Evolutionary conservation across 345 rosid genomes (phyloP), one percentile per base, ranked within the genome.

Genomic region (Eutrema yunnanense): DNA sequence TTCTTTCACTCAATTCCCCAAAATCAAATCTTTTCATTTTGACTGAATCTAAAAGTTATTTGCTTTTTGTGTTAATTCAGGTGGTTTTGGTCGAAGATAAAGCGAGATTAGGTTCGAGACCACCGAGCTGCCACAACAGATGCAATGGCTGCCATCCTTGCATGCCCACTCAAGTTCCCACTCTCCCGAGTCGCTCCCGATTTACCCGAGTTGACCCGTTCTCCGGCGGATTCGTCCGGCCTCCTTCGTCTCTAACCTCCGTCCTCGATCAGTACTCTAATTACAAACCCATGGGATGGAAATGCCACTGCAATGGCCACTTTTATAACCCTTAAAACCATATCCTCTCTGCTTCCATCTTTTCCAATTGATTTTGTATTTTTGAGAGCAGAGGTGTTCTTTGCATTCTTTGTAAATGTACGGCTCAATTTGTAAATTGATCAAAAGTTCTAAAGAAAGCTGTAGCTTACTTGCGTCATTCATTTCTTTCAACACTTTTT

Each of bases 221-320:
- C 78, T 6, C 79, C 78, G 40, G 77, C 72, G 8, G 73, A 1
- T 70, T 70, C 4, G 69, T 72, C 14, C 48, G 65, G 5, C 73
- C 78, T 13, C 78, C 77, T 52, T 72, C 73, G 0, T 77, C 81
- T 7, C n/a, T 66, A 38, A 22, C 59, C 56, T 52, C 71, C 34
- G 74, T 73, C 1, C 79, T 81, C 26, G 85, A 84, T 43, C 80
- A 86, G 80, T 89, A 86, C 83, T 83, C 97, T 37, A 91, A 91
- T 63, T 94, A 94, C 82, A 94, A 91, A 84, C 97, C 98, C 8
- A 85, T 94, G 12, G 96, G 92, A 0, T 94, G 98, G 98, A 90
- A 90, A 76, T 94, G 98, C 63, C 80, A 81, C 46, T 94, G 98
- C 68, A 76, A 74, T 62, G 85, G 83, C 55, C 89, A 84, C 57